Conservation (phyloP, 1,284 basidiomycete genomes). For the Fomitopsis palustris region DNA sequence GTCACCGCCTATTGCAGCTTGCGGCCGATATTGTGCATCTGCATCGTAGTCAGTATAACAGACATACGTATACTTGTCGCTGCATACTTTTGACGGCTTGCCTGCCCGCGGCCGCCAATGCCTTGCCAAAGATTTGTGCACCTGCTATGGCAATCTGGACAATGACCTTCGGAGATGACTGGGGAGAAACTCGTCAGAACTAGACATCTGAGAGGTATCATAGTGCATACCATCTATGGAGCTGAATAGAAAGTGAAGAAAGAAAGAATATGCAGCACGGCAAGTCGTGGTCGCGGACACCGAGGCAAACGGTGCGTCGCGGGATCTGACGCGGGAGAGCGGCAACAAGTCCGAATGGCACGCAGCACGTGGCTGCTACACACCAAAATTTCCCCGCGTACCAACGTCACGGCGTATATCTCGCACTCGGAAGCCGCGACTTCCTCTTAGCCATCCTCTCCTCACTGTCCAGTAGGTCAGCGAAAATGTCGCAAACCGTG, state of each 20-base stretch:
- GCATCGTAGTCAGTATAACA: neutral
- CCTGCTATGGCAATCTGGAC: constrained; percentile 84
- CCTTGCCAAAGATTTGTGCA: constrained; percentile 86
- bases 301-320: neutral
- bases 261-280: neutral
- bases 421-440: neutral
- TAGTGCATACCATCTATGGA: neutral
- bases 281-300: neutral
- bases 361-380: constrained; percentile 2
- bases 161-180: constrained; percentile 76
- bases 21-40: constrained; percentile 78
- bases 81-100: constrained; percentile 91
- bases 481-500: constrained; percentile 23
- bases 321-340: neutral
- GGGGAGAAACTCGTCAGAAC: neutral
- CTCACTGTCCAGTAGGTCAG: neutral
- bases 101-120: constrained; percentile 84
- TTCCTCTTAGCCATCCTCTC: neutral
- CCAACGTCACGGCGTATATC: neutral
- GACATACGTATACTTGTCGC: neutral
- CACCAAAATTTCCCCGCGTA: constrained; percentile 7
- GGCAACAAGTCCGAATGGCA: neutral
- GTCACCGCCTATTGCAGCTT: constrained; percentile 54
- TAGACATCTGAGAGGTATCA: no score
- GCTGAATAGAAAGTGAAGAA: neutral